Evolutionary conservation across 192 early-diverging fungal genomes (phyloP).

Genomic region (Coemansia erecta): DNA sequence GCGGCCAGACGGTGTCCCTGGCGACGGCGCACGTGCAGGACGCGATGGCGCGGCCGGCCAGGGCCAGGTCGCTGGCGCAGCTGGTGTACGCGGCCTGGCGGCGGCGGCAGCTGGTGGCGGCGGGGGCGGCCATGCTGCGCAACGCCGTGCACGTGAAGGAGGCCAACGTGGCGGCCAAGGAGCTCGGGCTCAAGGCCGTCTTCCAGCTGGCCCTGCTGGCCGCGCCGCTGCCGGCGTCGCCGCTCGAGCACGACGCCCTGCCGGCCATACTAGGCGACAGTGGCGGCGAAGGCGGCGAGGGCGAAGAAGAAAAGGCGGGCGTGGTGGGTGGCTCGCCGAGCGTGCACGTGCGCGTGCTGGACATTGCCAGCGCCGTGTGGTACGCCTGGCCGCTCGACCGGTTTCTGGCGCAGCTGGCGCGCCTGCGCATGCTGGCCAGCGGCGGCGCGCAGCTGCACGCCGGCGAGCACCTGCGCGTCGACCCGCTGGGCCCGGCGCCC

Average conservation of each 20-base stretch:
- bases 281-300: constrained; percentile 14
- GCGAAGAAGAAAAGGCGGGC: not conserved
- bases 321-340: constrained; percentile 20
- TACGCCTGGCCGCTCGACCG: constrained; percentile 66
- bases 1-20: constrained; percentile 31
- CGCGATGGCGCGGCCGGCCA: no score
- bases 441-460: constrained; percentile 43
- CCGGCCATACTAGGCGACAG: constrained; percentile 41
- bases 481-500: constrained; percentile 32
- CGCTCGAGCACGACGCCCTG: constrained; percentile 47
- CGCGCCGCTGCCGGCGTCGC: constrained; percentile 37
- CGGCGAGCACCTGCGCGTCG: constrained; percentile 35
- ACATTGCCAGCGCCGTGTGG: constrained; percentile 50
- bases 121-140: constrained; percentile 66
- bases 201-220: constrained; percentile 82
- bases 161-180: constrained; percentile 85
- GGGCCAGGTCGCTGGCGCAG: constrained; percentile 9
- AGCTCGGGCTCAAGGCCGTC: constrained; percentile 74
- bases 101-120: constrained; percentile 55
- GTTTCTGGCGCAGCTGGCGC: constrained; percentile 58
- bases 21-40: constrained; percentile 9
- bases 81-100: constrained; percentile 41
- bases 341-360: constrained; percentile 53
- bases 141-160: constrained; percentile 79
- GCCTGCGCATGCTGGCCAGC: constrained; percentile 66